Base-by-base conservation (phyloP, 345 rosid genomes). In the Moricandia moricandioides region DNA sequence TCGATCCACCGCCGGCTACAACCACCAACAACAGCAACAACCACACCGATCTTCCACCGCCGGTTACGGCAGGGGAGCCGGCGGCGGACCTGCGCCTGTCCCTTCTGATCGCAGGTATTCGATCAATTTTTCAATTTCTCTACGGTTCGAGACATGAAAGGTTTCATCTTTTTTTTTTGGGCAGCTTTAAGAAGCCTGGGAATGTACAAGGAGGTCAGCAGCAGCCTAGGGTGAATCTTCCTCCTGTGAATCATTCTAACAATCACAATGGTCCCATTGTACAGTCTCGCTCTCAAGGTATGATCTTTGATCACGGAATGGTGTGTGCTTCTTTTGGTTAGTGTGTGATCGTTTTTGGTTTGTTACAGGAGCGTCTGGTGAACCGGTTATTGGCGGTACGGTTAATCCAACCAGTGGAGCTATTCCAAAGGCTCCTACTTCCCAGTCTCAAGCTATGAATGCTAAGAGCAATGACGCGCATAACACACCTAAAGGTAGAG, bases 371-470 rank as follows among this genome's bases (percentile, higher is more conserved):
- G 74, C 70, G 55, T 43, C 91, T 65, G 86, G 84, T 81, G 85
- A 74, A 13, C 85, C 85, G 7, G 79, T 55, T 78, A 69, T 77
- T 57, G 70, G 83, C 24, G 69, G 78, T 63, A 35, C 68, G 33
- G 39, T 82, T 61, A 87, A 79, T 84, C 81, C 83, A 60, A 70
- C 73, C 78, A 45, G 52, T 69, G 86, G 79, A 77, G 78, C 82
- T 83, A 79, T 88, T 82, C 94, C 97, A 0, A 92, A 96, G 83
- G 91, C 86, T 84, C 91, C 94, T 54, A 76, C 93, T 81, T 85
- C 97, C 84, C 98, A 84, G 73, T 62, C 93, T 71, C 57, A 94
- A 83, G 0, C 88, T 87, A 3, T 83, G 84, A 89, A 33, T 75
- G 62, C 92, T 59, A 88, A 85, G 24, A 34, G 43, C 33, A 54